A percentile compares a stretch with the other conserved stretches of the same genome.
Evolutionary conservation across 2,329 filamentous ascomycete species (phyloP).

Genomic region (Thielaviopsis populi): DNA sequence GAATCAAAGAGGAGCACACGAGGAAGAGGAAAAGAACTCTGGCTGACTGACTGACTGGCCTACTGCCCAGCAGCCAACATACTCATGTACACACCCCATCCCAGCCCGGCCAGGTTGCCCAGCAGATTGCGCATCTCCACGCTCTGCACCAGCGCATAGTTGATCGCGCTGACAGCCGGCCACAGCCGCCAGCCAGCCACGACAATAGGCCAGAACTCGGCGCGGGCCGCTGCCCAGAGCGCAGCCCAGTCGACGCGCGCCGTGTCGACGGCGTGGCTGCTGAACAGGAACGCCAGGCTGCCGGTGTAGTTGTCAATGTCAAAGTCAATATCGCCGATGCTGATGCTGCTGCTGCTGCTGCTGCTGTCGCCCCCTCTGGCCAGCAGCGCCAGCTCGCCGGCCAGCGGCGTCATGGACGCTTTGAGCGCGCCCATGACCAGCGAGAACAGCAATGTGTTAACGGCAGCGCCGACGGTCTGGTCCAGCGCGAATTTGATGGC

Average conservation of each 20-base stretch:
- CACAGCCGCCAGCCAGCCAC: constrained; percentile 54
- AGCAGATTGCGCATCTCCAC: constrained; percentile 56
- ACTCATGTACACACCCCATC: constrained; percentile 64
- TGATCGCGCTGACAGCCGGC: constrained; percentile 53
- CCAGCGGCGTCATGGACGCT: constrained; percentile 29
- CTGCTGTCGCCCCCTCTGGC: neutral
- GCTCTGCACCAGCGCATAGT: constrained; percentile 55
- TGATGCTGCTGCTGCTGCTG: no score
- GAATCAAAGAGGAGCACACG: no score
- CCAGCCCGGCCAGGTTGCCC: constrained; percentile 55
- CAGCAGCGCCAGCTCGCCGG: constrained; percentile 23
- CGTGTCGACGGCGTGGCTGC: constrained; percentile 30
- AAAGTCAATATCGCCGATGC: no score
- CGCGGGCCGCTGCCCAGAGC: constrained; percentile 30
- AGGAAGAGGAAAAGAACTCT: neutral
- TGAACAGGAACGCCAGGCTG: constrained; percentile 26
- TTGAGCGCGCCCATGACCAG: constrained; percentile 43
- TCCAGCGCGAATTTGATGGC: constrained; percentile 52
- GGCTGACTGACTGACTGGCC: neutral
- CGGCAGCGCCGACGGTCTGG: constrained; percentile 48
- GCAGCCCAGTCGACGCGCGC: constrained; percentile 29
- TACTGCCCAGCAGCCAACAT: constrained; percentile 28
- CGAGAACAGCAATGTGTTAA: constrained; percentile 53
- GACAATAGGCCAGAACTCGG: constrained; percentile 50
- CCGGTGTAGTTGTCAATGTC: constrained; percentile 12